phyloP scores from a whole-genome alignment of 768 basidiomycete genomes.

The Tricholoma sp. region DNA sequence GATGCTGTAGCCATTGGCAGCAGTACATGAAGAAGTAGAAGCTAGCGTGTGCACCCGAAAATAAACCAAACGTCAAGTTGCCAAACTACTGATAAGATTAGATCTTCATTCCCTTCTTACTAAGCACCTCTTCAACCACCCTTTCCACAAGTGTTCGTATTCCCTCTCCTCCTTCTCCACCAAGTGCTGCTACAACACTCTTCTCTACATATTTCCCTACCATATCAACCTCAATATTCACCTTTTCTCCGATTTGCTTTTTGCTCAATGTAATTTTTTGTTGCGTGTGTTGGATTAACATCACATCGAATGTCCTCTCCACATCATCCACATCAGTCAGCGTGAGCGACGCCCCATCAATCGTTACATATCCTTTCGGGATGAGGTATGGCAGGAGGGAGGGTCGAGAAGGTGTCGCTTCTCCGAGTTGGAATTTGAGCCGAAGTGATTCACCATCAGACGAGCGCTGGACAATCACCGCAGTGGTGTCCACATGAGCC shows the following conservation, averaged over 20 bases:
- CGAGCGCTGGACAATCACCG: conserved; percentile 57
- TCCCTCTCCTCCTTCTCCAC: conserved; percentile 45
- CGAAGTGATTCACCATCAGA: conserved; percentile 88
- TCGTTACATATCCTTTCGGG: conserved; percentile 89
- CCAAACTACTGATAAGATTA: conserved; percentile 7
- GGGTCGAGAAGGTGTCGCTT: conserved; percentile 50
- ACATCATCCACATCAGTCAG: conserved; percentile 72
- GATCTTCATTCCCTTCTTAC: conserved; percentile 33
- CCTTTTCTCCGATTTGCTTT: conserved; percentile 73
- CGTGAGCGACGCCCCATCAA: conserved; percentile 94
- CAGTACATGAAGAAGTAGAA: background rate
- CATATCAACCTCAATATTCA: conserved; percentile 96
- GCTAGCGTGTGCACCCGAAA: background rate
- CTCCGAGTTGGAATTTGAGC: conserved; percentile 71
- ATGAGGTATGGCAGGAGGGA: conserved; percentile 80
- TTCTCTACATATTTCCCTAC: conserved; percentile 90
- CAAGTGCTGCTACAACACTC: conserved; percentile 67
- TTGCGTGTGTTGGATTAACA: conserved; percentile 96
- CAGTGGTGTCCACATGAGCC: conserved; percentile 94
- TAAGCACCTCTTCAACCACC: conserved; percentile 51
- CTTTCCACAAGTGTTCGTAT: conserved; percentile 49
- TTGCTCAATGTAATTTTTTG: conserved; percentile 74
- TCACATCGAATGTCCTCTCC: conserved; percentile 70
- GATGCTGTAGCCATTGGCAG: conserved; percentile 17
- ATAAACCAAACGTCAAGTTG: too few relatives aligned